Evolutionary conservation across 768 basidiomycete genomes (phyloP).

Genomic region (Dentipellis fragilis): DNA sequence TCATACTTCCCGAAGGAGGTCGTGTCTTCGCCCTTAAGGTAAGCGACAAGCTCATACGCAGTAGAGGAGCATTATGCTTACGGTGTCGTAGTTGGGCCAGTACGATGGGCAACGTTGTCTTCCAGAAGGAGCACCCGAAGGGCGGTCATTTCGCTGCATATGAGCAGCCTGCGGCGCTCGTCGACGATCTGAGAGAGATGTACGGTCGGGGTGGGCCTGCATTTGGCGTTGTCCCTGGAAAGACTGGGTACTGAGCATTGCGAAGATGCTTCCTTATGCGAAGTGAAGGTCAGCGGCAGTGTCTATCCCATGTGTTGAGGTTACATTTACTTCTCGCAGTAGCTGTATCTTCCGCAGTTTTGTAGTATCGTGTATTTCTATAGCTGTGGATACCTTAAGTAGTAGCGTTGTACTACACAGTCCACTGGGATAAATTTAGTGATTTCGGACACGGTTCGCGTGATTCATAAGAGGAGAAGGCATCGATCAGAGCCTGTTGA

Average conservation of each 20-base stretch:
- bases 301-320: no score
- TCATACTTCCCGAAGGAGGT: slow-evolving; percentile 23
- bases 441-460: no score
- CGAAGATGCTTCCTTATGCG: no score
- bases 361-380: no score
- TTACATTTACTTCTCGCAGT: no score
- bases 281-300: no score
- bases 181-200: slow-evolving; percentile 1
- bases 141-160: slow-evolving; percentile 10
- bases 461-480: no score
- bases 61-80: background rate
- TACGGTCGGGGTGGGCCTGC: slow-evolving; percentile 3
- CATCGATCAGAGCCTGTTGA: no score
- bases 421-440: no score
- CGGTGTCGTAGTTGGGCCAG: slow-evolving; percentile 13
- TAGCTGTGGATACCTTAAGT: no score
- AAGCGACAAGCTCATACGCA: background rate
- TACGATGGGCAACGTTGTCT: slow-evolving; percentile 18
- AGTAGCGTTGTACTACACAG: no score
- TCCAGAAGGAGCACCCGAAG: slow-evolving; percentile 13
- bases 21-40: background rate
- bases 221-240: background rate
- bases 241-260: background rate
- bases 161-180: background rate
- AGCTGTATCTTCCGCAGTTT: no score